Base-by-base conservation (phyloP, 2,329 filamentous ascomycete genomes). In the Diplodia corticola region DNA sequence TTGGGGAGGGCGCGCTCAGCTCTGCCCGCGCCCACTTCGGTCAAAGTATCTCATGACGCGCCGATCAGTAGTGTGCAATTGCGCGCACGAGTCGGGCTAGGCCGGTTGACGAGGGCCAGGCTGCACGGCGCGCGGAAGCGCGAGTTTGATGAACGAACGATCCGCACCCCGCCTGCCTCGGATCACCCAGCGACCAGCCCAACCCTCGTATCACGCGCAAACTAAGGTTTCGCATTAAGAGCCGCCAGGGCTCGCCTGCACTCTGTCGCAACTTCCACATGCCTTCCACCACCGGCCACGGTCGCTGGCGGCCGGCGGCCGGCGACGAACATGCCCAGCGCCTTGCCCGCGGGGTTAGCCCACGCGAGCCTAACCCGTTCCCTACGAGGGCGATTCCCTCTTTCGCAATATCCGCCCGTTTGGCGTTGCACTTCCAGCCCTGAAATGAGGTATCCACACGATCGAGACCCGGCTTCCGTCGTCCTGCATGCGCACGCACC, bases 161-260 rank as follows among this genome's bases (percentile, higher is more conserved):
- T 63, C 55, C 37, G 33, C 64, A 51, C 53, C 55, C 64, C 63
- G 63, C 63, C 60, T 55, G 50, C 37, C 46, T 53, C 64, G 24
- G 64, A 66, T 61, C 64, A 40, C 53, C 40, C 26, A 44, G 28
- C 44, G 63, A 33, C 44, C 53, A 26, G 40, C 37, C 20, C 44
- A 13, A 64, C 57, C 64, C 53, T 65, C 53, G 46, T 55, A 65
- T 65, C 53, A 65, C 46, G 53, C 33, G 40, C 44, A 51, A 51
- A 44, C 54, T 65, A 50, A 30, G 26, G 64, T 65, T 65, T 65
- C 64, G 51, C 44, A 50, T 65, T 59, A 55, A 65, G 48, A 51
- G 24, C 53, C 37, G 40, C 50, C 51, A n/a, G 30, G 40, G 48
- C 50, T 65, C 63, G 51, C 40, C 51, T 65, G 51, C 63, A 50